Base-by-base conservation (phyloP, 2,329 filamentous ascomycete species). In the Phaeophleospora eucalypticola region DNA sequence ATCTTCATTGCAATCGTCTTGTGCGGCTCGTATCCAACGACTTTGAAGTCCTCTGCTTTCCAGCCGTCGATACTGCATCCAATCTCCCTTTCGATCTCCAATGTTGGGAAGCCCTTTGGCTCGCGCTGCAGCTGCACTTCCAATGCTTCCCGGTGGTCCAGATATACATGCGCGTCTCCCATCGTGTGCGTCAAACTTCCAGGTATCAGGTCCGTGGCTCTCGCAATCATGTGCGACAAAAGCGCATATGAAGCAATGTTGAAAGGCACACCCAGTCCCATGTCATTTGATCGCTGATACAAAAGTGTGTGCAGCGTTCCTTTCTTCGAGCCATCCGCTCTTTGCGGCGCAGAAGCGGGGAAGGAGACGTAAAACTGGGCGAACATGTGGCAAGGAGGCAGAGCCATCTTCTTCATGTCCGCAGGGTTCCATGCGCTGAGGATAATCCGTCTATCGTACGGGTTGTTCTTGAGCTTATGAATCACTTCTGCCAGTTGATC, bases 1-100 rank as follows among this genome's bases (percentile, higher is more conserved):
- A 98, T 98, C 74, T 97, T 96, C 93, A 98, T 98, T 36, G 87
- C 80, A 71, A 98, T 95, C 4, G 79, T 79, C 73, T 90, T 91
- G 68, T 96, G 89, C 46, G 93, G 91, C 41, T 90, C 81, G 67
- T 98, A 98, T 0, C 86, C 90, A 61, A 87, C 77, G 4, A 98
- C 80, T 48, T 86, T 82, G 66, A 98, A 91, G 51, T 98, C 90
- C 56, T 94, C 89, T 1, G 82, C 75, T 65, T 81, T 83, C 89
- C 93, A 97, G 1, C 88, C 89, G 65, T 98, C 93, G 59, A 97
- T 89, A 56, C 80, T 86, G 1, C 86, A 84, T 1, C 82, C 80
- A 14, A 77, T 75, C 48, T 85, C 81, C 40, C 82, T 76, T 45
- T 73, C 71, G 49, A 97, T 89, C 54, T 84, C 80, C 48, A 98